Conservation (phyloP, 2,329 filamentous ascomycete species). For the Ophiostoma tasmaniense region DNA sequence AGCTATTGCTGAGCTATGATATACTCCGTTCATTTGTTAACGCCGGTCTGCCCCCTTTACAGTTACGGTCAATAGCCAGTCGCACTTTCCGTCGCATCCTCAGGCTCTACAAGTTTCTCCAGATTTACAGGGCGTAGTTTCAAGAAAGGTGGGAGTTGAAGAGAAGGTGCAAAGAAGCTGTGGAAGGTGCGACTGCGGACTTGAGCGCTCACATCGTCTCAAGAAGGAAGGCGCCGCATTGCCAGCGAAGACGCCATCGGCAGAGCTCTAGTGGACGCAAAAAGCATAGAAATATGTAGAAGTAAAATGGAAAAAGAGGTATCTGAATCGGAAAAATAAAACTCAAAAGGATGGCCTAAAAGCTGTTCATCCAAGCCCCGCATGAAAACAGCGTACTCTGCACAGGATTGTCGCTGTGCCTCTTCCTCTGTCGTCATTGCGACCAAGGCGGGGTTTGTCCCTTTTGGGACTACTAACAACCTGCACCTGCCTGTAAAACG, state of each 20-base stretch:
- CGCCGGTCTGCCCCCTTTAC: neutral
- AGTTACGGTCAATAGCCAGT: neutral
- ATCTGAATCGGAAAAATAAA: neutral
- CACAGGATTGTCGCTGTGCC: constrained; percentile 2
- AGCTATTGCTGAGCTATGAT: neutral
- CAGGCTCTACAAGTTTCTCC: no score
- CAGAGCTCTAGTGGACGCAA: neutral
- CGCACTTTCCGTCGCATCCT: neutral
- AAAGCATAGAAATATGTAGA: neutral
- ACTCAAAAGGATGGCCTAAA: neutral
- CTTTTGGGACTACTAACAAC: neutral
- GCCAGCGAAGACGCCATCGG: constrained; percentile 9
- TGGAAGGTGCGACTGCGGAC: constrained; percentile 1
- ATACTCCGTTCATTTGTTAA: neutral
- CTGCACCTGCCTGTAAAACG: neutral
- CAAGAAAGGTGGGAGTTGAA: no score
- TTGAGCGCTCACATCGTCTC: neutral
- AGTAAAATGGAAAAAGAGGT: neutral
- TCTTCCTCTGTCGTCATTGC: constrained; percentile 19
- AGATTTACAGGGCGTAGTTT: neutral
- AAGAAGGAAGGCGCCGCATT: neutral
- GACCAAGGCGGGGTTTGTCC: neutral
- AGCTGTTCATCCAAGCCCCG: constrained; percentile 12
- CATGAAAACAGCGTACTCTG: constrained; percentile 5
- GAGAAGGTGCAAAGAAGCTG: neutral